Percentiles rank a stretch among this genome's conserved stretches.
Conservation (phyloP, 257 asterid genomes). For the Misopates orontium region DNA sequence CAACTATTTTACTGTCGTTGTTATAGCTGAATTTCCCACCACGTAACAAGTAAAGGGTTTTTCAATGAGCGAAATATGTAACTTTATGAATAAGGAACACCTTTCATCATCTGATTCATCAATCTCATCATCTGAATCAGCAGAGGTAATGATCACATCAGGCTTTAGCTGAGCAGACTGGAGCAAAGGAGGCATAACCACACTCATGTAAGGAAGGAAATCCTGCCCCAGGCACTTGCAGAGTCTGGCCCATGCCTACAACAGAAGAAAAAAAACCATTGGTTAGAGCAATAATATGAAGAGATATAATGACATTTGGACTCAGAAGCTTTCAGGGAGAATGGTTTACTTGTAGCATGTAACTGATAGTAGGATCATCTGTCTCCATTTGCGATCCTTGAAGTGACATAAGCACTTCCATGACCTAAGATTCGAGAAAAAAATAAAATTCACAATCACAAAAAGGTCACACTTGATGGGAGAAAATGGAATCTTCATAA, state of each 20-base stretch:
- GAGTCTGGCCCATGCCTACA: slow-evolving; percentile 92
- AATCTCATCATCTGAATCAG: slow-evolving; percentile 75
- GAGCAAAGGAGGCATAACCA: slow-evolving; percentile 90
- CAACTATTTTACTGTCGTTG: background rate
- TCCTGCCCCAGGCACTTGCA: slow-evolving; percentile 97
- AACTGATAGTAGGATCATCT: slow-evolving; percentile 90
- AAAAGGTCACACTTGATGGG: too few species aligned
- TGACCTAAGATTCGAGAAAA: slow-evolving; percentile 53
- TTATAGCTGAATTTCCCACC: background rate
- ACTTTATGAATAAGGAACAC: slow-evolving; percentile 29
- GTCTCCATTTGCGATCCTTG: slow-evolving; percentile 93
- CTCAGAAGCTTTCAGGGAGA: slow-evolving; percentile 24
- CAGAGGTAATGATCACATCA: slow-evolving; percentile 81
- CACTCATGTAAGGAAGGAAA: slow-evolving; percentile 89
- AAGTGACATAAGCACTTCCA: slow-evolving; percentile 85
- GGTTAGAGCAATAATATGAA: slow-evolving; percentile 5
- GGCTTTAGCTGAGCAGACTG: slow-evolving; percentile 93
- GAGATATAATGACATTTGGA: slow-evolving; percentile 11
- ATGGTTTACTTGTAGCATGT: slow-evolving; percentile 75
- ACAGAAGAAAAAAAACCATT: slow-evolving; percentile 19
- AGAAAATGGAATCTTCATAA: too few species aligned
- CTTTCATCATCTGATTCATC: slow-evolving; percentile 89
- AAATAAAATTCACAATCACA: slow-evolving; percentile 12
- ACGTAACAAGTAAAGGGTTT: background rate
- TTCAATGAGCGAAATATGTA: background rate